Base-by-base conservation (phyloP, 352 stramenopile genomes). In the Phytophthora quininea region DNA sequence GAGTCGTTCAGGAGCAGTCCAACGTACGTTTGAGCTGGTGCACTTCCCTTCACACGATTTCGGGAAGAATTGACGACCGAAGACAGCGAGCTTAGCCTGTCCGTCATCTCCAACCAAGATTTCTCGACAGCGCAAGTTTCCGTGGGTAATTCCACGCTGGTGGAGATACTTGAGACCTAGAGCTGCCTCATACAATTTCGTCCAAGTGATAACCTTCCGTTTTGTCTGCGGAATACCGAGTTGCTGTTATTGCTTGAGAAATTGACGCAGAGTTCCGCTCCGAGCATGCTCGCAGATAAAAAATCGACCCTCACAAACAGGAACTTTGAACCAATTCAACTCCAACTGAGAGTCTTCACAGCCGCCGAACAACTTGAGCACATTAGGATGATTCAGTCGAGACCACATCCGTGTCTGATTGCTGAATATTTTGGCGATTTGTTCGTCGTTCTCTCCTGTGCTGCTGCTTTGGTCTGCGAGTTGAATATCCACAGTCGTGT, bases 141-240 rank as follows among this genome's bases (percentile, higher is more conserved):
- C 55, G 31, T 70, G 55, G 3, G 60, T 42, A 4, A 70, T 64
- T 0, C 62, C 62, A 35, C 56, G 38, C 31, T 64, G 33, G 9
- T 72, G 58, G 12, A 72, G 64, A 58, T 72, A 72, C 51, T 72
- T 61, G 19, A 71, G 50, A 30, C 64, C 64, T 35, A 67, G 50
- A 15, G 49, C 42, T 15, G 58, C 56, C 15, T 67, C 50, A 30
- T 62, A 56, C 29, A 71, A 43, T 35, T 64, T 69, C 4, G 54
- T 63, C 62, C 51, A 71, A 27, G 48, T 59, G 15, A 49, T 8
- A 3, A 58, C 40, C 43, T 30, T 32, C 29, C 37, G 49, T 9
- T 29, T 43, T 2, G 40, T 32, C 37, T 52, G 37, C 0, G 35
- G 24, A 5, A n/a, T 42, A n/a, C n/a, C n/a, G n/a, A n/a, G n/a